Conservation (phyloP, 768 basidiomycete species). For the Boletus patriciae region DNA sequence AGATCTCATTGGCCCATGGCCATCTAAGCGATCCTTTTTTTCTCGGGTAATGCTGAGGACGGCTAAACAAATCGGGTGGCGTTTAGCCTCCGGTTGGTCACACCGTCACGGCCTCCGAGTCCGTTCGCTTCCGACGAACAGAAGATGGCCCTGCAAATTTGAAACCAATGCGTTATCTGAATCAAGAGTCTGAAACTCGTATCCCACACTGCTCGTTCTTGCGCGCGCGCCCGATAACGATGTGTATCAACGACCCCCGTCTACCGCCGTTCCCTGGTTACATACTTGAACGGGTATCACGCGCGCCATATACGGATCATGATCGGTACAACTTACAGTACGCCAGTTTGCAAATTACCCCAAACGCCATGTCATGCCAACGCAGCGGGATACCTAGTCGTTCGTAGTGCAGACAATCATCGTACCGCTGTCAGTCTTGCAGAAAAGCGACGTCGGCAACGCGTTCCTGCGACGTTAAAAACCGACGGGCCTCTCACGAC, state of each 20-base stretch:
- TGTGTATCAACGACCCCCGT: neutral
- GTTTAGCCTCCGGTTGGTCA: neutral
- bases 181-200: conserved; percentile 17
- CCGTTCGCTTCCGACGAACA: conserved; percentile 27
- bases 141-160: conserved; percentile 13
- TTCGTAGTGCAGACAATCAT: neutral
- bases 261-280: conserved; percentile 12
- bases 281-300: neutral
- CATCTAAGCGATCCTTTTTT: conserved; percentile 5
- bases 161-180: conserved; percentile 16
- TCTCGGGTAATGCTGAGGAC: neutral
- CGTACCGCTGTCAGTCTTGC: neutral
- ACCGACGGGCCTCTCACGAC: neutral
- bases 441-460: conserved; percentile 13
- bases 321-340: neutral
- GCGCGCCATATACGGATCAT: neutral
- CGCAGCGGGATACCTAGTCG: neutral
- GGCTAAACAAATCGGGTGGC: neutral
- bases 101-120: conserved; percentile 2
- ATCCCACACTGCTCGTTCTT: conserved; percentile 1
- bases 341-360: conserved; percentile 21
- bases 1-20: neutral
- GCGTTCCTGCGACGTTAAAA: conserved; percentile 9
- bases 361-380: conserved; percentile 3
- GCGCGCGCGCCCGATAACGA: conserved; percentile 10